phyloP scores from a whole-genome alignment of 176 grass and related monocot species.

The Eleusine indica region DNA sequence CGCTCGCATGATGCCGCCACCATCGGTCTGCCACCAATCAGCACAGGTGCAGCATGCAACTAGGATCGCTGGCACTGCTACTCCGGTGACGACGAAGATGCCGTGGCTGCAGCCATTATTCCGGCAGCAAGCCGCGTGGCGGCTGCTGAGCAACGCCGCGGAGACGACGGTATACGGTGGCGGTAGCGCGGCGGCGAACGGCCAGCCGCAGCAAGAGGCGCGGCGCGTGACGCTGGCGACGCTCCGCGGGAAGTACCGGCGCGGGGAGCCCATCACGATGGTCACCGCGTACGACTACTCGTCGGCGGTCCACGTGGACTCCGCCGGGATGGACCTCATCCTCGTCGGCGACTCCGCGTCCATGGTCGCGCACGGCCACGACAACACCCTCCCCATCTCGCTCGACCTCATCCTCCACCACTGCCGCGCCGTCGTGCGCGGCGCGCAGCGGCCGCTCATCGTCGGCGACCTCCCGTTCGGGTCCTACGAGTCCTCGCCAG shows the following conservation, averaged over 20 bases:
- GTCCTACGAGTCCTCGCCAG: constrained; percentile 74
- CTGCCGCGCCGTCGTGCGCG: constrained; percentile 87
- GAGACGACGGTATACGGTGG: neutral
- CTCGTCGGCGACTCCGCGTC: constrained; percentile 97
- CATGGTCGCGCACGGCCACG: constrained; percentile 98
- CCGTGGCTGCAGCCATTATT: neutral
- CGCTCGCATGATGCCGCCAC: neutral
- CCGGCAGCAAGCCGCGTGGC: neutral
- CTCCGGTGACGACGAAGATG: neutral
- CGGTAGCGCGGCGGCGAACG: no score
- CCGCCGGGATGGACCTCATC: constrained; percentile 78
- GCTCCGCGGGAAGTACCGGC: constrained; percentile 75
- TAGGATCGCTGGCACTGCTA: no score
- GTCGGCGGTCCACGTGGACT: constrained; percentile 88
- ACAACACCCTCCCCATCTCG: constrained; percentile 84
- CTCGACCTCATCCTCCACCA: constrained; percentile 85
- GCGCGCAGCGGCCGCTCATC: constrained; percentile 68
- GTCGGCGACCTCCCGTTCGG: constrained; percentile 90
- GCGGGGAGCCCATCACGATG: constrained; percentile 78
- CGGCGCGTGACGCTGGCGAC: constrained; percentile 36
- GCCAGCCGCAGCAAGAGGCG: neutral
- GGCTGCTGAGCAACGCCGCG: neutral
- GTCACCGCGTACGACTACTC: constrained; percentile 99
- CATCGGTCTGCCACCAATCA: neutral
- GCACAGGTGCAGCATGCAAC: no score